Evolutionary conservation across 305 asterid genomes (phyloP).

Genomic region (Rubia balearica): DNA sequence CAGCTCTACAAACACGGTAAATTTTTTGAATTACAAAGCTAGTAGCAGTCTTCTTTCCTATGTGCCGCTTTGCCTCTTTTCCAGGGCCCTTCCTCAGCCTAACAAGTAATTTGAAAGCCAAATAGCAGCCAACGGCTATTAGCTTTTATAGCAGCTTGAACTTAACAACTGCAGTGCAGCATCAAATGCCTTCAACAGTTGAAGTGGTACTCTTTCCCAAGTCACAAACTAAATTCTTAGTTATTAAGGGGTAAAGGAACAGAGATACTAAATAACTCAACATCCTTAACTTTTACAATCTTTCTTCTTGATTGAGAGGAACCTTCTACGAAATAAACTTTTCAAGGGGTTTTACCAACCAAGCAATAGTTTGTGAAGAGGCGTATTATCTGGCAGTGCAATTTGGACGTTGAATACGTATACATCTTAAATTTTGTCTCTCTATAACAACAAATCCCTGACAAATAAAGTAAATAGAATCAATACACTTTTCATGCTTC

Average conservation of each 20-base stretch:
- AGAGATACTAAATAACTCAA: background rate
- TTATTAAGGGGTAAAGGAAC: background rate
- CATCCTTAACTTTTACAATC: background rate
- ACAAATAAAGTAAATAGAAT: slow-evolving; percentile 13
- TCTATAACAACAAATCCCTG: slow-evolving; percentile 97
- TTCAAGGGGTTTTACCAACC: background rate
- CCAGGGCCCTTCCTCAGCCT: background rate
- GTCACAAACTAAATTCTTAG: background rate
- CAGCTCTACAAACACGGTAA: background rate
- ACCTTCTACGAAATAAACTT: background rate
- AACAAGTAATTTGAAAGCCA: background rate
- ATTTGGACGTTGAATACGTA: slow-evolving; percentile 83
- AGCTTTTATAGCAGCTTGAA: background rate
- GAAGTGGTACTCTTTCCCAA: background rate
- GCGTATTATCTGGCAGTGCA: slow-evolving; percentile 87
- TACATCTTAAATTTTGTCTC: slow-evolving; percentile 89
- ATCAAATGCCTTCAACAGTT: background rate
- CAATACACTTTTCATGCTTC: background rate
- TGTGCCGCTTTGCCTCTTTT: background rate
- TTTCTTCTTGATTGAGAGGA: background rate
- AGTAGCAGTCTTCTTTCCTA: background rate
- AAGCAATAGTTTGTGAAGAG: slow-evolving; percentile 77
- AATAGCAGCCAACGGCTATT: background rate
- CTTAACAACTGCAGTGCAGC: slow-evolving; percentile 3
- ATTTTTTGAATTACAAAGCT: background rate